Conservation (phyloP, 1,139 yeast genomes). For the Lodderomyces pseudojiufengensis region DNA sequence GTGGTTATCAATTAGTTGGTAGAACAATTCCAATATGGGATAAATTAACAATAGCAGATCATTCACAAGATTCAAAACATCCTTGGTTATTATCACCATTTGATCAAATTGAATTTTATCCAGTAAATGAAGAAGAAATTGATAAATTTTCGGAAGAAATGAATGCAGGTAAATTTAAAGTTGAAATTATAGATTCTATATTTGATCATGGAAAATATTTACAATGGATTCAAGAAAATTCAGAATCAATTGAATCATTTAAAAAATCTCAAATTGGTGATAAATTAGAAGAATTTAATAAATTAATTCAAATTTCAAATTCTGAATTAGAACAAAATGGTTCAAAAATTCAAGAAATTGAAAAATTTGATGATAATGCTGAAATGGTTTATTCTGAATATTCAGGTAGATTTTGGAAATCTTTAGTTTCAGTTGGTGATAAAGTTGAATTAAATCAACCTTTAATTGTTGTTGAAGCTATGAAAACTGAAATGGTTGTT, state of each 20-base stretch:
- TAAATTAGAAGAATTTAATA: constrained; percentile 78
- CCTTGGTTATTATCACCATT: constrained; percentile 93
- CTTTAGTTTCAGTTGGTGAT: constrained; percentile 80
- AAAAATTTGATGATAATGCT: constrained; percentile 65
- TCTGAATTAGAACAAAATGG: constrained; percentile 61
- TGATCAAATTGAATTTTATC: constrained; percentile 92
- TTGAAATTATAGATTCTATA: constrained; percentile 70
- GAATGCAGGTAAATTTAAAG: constrained; percentile 74
- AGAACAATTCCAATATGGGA: constrained; percentile 98
- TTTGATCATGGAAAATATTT: constrained; percentile 80
- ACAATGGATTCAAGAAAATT: constrained; percentile 72
- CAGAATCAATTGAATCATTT: constrained; percentile 68
- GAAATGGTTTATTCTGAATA: constrained; percentile 87
- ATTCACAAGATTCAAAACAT: constrained; percentile 46
- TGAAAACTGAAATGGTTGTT: constrained; percentile 97
- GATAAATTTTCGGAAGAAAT: constrained; percentile 70
- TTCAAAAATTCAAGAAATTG: constrained; percentile 39
- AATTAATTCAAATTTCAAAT: constrained; percentile 78
- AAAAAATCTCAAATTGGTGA: constrained; percentile 69
- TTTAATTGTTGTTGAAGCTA: constrained; percentile 87
- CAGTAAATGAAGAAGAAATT: constrained; percentile 79
- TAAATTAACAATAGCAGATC: constrained; percentile 73
- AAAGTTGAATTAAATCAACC: constrained; percentile 71
- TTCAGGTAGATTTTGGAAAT: constrained; percentile 96
- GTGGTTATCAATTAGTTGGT: constrained; percentile 96